A percentile compares a stretch with the other conserved stretches of the same genome.
These are phyloP conservation scores for Kwoniella dendrophila DNA, from an alignment of 768 basidiomycete species.

Conservation along the genomic window DNA sequence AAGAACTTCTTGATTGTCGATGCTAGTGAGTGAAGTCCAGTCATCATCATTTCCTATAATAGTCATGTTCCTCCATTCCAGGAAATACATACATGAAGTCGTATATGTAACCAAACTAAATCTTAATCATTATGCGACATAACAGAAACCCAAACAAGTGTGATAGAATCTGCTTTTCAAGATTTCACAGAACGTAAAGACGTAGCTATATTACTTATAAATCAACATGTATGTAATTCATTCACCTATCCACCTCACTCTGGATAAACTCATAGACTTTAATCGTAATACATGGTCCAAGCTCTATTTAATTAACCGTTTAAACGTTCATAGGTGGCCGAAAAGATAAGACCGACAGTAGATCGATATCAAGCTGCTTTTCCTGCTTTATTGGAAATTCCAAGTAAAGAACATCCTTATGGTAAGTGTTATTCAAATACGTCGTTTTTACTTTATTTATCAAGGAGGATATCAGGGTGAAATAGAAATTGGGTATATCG, in stretches of 20 bases:
- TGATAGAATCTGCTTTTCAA: conserved; percentile 88
- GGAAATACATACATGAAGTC: too few relatives aligned
- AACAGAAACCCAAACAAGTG: conserved; percentile 83
- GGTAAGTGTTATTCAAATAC: conserved; percentile 62
- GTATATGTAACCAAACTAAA: too few relatives aligned
- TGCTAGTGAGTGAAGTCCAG: conserved; percentile 65
- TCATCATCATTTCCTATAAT: too few relatives aligned
- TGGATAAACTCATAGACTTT: too few relatives aligned
- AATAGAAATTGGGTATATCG: too few relatives aligned
- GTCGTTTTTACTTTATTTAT: not conserved
- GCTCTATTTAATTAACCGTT: too few relatives aligned
- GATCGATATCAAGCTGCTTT: conserved; percentile 95
- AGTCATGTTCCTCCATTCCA: too few relatives aligned
- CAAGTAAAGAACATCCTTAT: conserved; percentile 97
- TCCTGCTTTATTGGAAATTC: conserved; percentile 95
- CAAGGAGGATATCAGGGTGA: not conserved
- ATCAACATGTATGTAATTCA: conserved; percentile 79
- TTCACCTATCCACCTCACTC: not conserved
- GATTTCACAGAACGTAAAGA: conserved; percentile 94
- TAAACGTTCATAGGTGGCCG: conserved; percentile 82
- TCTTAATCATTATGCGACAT: not conserved
- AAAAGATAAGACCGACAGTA: conserved; percentile 91
- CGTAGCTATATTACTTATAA: conserved; percentile 93
- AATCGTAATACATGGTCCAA: too few relatives aligned
- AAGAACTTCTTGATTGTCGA: conserved; percentile 99